These are phyloP conservation scores for Myriosclerotinia curreyana DNA, from an alignment of 2,329 filamentous ascomycete genomes.

Conservation along the genomic window DNA sequence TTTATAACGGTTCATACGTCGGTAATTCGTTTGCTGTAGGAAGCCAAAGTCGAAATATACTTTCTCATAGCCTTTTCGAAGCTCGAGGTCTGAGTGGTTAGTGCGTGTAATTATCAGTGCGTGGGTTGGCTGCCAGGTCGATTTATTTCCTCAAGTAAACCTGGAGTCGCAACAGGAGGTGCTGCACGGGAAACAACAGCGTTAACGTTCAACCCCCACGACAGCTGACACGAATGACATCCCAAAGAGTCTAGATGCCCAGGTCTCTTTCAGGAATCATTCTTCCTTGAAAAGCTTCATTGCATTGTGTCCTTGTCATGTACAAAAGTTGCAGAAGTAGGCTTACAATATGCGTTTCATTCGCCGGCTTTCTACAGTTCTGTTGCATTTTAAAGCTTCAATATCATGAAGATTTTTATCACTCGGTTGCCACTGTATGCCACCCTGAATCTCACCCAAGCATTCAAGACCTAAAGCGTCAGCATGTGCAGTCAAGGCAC, in stretches of 20 bases:
- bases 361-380: constrained; percentile 1
- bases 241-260: constrained; percentile 6
- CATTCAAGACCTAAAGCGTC: constrained; percentile 5
- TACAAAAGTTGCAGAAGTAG: background rate
- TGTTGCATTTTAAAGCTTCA: constrained; percentile 8
- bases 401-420: background rate
- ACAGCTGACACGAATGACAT: constrained; percentile 12
- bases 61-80: background rate
- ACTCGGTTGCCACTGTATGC: constrained; percentile 2
- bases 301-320: background rate
- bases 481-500: constrained; percentile 14
- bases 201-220: constrained; percentile 15
- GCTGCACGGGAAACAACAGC: constrained; percentile 17
- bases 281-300: constrained; percentile 6
- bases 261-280: background rate
- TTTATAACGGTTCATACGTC: background rate
- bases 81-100: constrained; percentile 15
- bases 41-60: constrained; percentile 11
- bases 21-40: constrained; percentile 11
- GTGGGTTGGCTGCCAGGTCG: background rate
- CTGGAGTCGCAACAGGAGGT: constrained; percentile 16
- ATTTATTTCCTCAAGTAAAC: constrained; percentile 18
- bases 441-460: constrained; percentile 14
- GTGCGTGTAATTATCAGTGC: constrained; percentile 11
- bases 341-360: constrained; percentile 1